A percentile compares a stretch with the other conserved stretches of the same genome.
These are phyloP conservation scores for Fusarium musae DNA, from an alignment of 2,329 filamentous ascomycete species.

Conservation along the genomic window DNA sequence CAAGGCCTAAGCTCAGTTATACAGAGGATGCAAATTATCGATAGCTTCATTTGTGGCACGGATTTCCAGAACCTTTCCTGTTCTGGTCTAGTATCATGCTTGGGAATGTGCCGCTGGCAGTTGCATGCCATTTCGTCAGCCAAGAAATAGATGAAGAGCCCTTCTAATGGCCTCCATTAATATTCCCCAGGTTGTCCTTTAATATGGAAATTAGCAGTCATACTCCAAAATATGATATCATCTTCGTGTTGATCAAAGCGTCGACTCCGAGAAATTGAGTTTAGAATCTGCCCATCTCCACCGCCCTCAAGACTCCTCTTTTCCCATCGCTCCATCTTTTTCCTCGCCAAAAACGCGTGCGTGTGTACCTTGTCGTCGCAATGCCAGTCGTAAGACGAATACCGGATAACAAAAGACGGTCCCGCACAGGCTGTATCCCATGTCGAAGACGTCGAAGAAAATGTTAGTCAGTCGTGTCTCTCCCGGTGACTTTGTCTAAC, in stretches of 20 bases:
- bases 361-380: slow-evolving; percentile 8
- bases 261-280: neutral
- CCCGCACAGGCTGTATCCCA: slow-evolving; percentile 25
- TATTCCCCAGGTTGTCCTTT: fast-evolving
- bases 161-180: fast-evolving
- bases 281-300: neutral
- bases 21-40: neutral
- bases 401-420: slow-evolving; percentile 25
- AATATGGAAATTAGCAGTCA: neutral
- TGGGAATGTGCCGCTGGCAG: neutral
- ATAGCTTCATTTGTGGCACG: neutral
- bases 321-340: slow-evolving; percentile 2
- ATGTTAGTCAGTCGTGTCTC: neutral
- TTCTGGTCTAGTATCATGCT: neutral
- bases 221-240: neutral
- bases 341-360: neutral
- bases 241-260: neutral
- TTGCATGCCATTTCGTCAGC: neutral
- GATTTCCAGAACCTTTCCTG: neutral
- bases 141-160: neutral
- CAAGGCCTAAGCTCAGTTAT: neutral
- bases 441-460: slow-evolving; percentile 34
- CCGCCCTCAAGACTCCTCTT: slow-evolving; percentile 18
- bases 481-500: neutral
- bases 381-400: slow-evolving; percentile 31